Evolutionary conservation across 306 rosid species (phyloP).

Genomic region (Ormosia semicastrata): DNA sequence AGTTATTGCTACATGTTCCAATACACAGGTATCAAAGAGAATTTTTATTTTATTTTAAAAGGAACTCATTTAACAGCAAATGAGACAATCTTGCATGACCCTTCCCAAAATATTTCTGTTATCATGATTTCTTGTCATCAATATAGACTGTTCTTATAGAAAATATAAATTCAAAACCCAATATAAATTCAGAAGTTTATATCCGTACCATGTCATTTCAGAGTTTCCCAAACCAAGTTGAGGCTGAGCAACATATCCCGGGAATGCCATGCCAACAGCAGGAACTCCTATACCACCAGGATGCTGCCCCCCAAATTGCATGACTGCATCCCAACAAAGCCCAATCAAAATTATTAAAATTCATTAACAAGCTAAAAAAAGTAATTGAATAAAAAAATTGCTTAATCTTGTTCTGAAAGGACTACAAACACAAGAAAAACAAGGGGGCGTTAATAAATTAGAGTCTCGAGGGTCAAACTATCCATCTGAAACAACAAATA

Average conservation of each 20-base stretch:
- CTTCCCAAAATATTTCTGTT: neutral
- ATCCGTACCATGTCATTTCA: slow-evolving; percentile 88
- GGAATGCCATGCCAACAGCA: slow-evolving; percentile 99
- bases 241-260: slow-evolving; percentile 92
- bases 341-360: slow-evolving; percentile 7
- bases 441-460: neutral
- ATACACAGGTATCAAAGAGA: neutral
- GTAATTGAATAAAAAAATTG: neutral
- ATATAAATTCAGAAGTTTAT: neutral
- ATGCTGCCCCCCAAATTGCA: slow-evolving; percentile 99
- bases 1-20: neutral
- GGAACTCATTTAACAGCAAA: neutral
- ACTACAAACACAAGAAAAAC: neutral
- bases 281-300: slow-evolving; percentile 98
- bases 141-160: neutral
- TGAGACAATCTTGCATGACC: neutral
- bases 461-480: neutral
- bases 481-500: neutral
- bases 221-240: slow-evolving; percentile 89
- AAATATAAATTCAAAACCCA: neutral
- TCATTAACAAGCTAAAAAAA: neutral
- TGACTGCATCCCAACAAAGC: slow-evolving; percentile 49
- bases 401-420: neutral
- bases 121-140: neutral
- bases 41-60: neutral